These are phyloP conservation scores for Lojkania enalia DNA, from an alignment of 2,329 filamentous ascomycete genomes.

Conservation along the genomic window DNA sequence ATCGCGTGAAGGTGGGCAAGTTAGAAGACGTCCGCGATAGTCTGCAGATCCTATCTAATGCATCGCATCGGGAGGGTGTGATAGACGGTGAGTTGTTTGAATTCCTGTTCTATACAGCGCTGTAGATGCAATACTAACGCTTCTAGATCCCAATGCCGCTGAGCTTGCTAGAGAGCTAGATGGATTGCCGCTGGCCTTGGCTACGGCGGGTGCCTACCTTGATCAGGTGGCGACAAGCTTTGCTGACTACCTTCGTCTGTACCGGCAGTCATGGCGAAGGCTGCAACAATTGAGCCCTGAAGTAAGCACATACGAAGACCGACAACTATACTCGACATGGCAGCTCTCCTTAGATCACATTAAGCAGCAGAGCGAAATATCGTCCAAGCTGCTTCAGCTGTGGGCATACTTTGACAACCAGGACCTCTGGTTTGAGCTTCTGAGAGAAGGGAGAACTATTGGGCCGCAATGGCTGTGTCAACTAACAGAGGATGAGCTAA, in stretches of 20 bases:
- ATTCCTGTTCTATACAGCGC: conserved; percentile 8
- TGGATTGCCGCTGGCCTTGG: conserved; percentile 19
- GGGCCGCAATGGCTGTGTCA: conserved; percentile 28
- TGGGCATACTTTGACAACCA: conserved; percentile 36
- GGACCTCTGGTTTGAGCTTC: conserved; percentile 52
- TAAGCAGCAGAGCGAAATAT: conserved; percentile 15
- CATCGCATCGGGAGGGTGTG: conserved; percentile 14
- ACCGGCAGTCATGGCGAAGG: conserved; percentile 35
- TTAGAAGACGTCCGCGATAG: conserved; percentile 13
- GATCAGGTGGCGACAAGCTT: conserved; percentile 20
- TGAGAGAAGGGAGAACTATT: conserved; percentile 23
- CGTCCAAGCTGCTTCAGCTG: conserved; percentile 18
- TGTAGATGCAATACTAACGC: conserved; percentile 7
- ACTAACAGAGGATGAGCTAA: conserved; percentile 27
- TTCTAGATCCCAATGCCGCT: conserved; percentile 37
- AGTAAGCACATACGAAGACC: conserved; percentile 20
- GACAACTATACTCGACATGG: conserved; percentile 27
- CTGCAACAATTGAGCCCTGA: conserved; percentile 19
- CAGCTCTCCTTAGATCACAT: conserved; percentile 19
- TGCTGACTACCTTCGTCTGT: conserved; percentile 32
- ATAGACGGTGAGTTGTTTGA: conserved; percentile 23
- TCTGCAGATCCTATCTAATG: conserved; percentile 18
- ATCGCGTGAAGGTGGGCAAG: conserved; percentile 15
- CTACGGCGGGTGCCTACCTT: conserved; percentile 21
- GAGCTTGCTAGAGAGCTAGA: conserved; percentile 18